Conservation (phyloP, 306 rosid species). For the Cyclanthera cordifolia region DNA sequence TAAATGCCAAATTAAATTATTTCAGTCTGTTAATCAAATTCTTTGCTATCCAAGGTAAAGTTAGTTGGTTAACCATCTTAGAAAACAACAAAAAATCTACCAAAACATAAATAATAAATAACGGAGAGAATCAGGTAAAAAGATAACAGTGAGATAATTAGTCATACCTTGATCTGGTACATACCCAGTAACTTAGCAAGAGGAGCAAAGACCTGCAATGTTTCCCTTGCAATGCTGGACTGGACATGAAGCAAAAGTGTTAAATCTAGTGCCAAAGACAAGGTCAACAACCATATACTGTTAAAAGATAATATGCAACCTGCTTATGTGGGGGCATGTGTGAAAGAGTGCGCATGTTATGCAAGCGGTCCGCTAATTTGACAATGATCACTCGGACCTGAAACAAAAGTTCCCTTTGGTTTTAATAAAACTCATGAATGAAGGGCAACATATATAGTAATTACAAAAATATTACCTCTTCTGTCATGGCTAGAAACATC, state of each 20-base stretch:
- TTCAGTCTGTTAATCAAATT: not conserved
- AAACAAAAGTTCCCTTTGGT: conserved; percentile 21
- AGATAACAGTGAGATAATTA: not conserved
- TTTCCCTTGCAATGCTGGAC: conserved; percentile 90
- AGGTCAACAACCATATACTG: conserved; percentile 10
- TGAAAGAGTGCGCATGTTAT: conserved; percentile 94
- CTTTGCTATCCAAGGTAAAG: not conserved
- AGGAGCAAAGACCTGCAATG: conserved; percentile 98
- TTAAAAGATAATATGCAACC: conserved; percentile 39
- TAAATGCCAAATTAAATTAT: not conserved
- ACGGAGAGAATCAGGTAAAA: too few species aligned
- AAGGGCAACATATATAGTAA: conserved; percentile 9
- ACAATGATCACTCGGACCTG: conserved; percentile 98
- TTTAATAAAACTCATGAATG: conserved; percentile 15
- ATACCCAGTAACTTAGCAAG: conserved; percentile 98
- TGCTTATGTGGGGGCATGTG: conserved; percentile 97
- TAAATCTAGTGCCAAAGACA: conserved; percentile 14
- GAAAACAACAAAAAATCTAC: not conserved
- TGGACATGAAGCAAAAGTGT: conserved; percentile 30
- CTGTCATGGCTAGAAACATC: conserved; percentile 99
- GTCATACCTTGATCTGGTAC: conserved; percentile 88
- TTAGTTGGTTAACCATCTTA: not conserved
- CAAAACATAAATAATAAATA: not conserved
- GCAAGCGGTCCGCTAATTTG: conserved; percentile 91
- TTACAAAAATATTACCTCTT: conserved; percentile 51